phyloP scores from a whole-genome alignment of 2,329 filamentous ascomycete species.

The Hawksworthiomyces lignivorus region DNA sequence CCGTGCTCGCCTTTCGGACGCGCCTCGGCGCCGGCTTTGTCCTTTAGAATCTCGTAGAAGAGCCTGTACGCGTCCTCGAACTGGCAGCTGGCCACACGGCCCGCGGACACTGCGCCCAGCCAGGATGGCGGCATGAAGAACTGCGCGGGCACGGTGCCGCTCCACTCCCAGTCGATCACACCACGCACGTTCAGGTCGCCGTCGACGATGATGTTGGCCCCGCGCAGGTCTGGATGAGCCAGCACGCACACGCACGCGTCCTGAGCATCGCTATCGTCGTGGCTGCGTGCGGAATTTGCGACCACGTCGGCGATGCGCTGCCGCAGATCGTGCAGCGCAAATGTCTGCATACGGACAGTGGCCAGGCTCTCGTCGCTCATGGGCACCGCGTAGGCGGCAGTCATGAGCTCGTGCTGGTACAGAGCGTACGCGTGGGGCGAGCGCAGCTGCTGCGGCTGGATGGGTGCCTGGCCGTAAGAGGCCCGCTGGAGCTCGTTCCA shows the following conservation, averaged over 20 bases:
- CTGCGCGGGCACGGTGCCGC: slow-evolving; percentile 10
- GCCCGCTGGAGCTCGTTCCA: slow-evolving; percentile 3
- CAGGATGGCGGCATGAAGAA: slow-evolving; percentile 13
- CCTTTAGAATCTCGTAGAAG: neutral
- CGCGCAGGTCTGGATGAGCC: slow-evolving; percentile 17
- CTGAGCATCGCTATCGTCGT: too few relatives aligned
- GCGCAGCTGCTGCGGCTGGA: slow-evolving; percentile 2
- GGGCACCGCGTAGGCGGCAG: too few relatives aligned
- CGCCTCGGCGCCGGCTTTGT: too few relatives aligned
- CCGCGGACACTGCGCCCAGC: slow-evolving; percentile 12
- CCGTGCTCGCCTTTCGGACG: too few relatives aligned
- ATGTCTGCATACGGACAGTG: slow-evolving; percentile 7
- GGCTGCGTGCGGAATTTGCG: slow-evolving; percentile 15
- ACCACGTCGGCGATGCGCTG: slow-evolving; percentile 12
- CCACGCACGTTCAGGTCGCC: slow-evolving; percentile 15
- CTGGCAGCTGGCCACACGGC: slow-evolving; percentile 1
- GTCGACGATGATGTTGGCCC: slow-evolving; percentile 21
- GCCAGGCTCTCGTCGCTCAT: neutral
- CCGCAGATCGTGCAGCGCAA: slow-evolving; percentile 13
- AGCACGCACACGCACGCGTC: too few relatives aligned
- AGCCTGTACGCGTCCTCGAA: neutral
- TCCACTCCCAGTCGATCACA: slow-evolving; percentile 24
- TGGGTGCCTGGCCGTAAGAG: neutral
- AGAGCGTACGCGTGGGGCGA: slow-evolving; percentile 10
- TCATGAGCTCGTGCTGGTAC: neutral